Conservation (phyloP, 75 land plant species). For the Cupressus sempervirens region DNA sequence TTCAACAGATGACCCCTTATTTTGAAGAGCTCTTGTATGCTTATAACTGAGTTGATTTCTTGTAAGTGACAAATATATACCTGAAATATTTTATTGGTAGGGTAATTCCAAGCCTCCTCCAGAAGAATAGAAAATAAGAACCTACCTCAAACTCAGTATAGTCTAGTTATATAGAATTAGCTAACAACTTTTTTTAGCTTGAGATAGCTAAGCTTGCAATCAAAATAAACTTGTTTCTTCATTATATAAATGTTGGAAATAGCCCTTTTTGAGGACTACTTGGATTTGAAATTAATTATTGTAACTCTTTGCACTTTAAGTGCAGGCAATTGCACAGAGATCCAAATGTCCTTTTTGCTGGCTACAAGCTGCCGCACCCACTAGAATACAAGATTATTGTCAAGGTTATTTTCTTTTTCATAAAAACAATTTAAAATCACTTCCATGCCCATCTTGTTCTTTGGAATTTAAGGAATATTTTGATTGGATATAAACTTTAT, state of each 20-base stretch:
- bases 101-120: no score
- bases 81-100: background rate
- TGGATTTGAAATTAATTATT: background rate
- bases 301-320: background rate
- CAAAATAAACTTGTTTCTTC: background rate
- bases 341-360: constrained; percentile 87
- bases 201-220: background rate
- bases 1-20: background rate
- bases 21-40: background rate
- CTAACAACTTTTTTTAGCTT: background rate
- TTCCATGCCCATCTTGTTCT: background rate
- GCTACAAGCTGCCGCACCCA: constrained; percentile 96
- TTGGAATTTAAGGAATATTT: background rate
- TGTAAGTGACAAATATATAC: background rate
- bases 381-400: constrained; percentile 84
- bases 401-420: constrained; percentile 43
- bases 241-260: background rate
- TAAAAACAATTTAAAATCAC: background rate
- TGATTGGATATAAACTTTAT: background rate
- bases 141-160: no score
- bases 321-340: constrained; percentile 91
- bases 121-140: no score
- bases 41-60: background rate
- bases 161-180: no score
- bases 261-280: background rate